phyloP scores from a whole-genome alignment of 2,329 filamentous ascomycete genomes.

The Microcyclospora pomicola region DNA sequence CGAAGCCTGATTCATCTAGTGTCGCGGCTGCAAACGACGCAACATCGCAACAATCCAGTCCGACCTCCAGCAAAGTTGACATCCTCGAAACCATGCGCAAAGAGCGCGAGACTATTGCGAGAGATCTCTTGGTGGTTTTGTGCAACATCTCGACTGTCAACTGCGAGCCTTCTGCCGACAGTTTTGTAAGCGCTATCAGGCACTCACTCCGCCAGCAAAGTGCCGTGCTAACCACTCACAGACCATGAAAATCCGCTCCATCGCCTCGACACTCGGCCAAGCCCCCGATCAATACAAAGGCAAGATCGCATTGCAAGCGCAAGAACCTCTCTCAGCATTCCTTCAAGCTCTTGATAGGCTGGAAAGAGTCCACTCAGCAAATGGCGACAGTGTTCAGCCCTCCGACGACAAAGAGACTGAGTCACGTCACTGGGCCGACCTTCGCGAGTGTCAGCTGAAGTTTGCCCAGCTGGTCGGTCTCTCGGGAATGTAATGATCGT shows the following conservation, averaged over 20 bases:
- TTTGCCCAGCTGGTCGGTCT: slow-evolving; percentile 54
- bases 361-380: slow-evolving; percentile 46
- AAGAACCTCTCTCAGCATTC: slow-evolving; percentile 59
- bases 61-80: slow-evolving; percentile 23
- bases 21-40: slow-evolving; percentile 25
- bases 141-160: slow-evolving; percentile 69
- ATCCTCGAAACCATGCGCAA: slow-evolving; percentile 51
- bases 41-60: slow-evolving; percentile 16
- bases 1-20: slow-evolving; percentile 19
- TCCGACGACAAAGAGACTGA: slow-evolving; percentile 57
- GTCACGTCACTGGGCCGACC: slow-evolving; percentile 60
- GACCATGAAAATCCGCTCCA: slow-evolving; percentile 73
- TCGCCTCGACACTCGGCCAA: slow-evolving; percentile 66
- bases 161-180: slow-evolving; percentile 59
- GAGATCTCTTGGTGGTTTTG: slow-evolving; percentile 61
- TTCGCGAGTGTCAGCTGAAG: slow-evolving; percentile 63
- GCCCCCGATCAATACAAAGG: slow-evolving; percentile 41
- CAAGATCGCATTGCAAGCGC: slow-evolving; percentile 42
- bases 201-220: slow-evolving; percentile 1
- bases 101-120: slow-evolving; percentile 70
- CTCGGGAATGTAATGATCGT: slow-evolving; percentile 14
- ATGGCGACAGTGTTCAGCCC: slow-evolving; percentile 19
- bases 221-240: slow-evolving; percentile 22
- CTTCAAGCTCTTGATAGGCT: slow-evolving; percentile 62
- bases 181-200: slow-evolving; percentile 37